Conservation (phyloP, 768 basidiomycete species). For the Podaxis sp. region DNA sequence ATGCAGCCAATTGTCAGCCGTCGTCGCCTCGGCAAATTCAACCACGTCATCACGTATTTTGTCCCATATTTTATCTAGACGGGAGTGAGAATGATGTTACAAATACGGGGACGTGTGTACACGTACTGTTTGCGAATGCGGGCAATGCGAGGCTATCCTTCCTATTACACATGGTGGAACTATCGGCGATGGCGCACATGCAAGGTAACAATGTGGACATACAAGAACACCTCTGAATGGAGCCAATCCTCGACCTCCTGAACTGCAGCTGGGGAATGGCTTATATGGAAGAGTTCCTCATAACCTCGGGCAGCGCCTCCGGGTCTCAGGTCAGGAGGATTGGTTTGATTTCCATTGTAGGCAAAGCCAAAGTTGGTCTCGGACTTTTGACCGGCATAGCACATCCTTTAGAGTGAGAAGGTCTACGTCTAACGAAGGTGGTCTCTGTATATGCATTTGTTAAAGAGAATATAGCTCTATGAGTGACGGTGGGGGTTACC, state of each 20-base stretch:
- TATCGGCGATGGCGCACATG: background rate
- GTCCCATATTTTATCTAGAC: background rate
- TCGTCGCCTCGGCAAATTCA: background rate
- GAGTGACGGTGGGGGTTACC: background rate
- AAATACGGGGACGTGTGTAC: background rate
- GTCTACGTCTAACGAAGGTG: background rate
- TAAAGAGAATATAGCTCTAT: background rate
- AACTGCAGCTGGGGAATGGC: background rate
- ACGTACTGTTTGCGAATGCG: background rate
- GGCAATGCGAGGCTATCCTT: background rate
- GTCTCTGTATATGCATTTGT: background rate
- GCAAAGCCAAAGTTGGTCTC: background rate
- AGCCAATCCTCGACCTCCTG: background rate
- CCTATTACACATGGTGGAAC: background rate
- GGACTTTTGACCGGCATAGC: background rate
- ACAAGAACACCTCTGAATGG: background rate
- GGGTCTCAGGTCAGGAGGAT: background rate
- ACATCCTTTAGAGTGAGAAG: background rate
- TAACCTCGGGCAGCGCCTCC: background rate
- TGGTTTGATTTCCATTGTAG: background rate
- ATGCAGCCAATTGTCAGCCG: background rate
- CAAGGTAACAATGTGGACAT: background rate
- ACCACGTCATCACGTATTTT: background rate
- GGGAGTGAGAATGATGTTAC: no score
- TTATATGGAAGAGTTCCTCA: background rate